phyloP scores from a whole-genome alignment of 2,329 filamentous ascomycete species.

The Chaetomiaceae sp. region DNA sequence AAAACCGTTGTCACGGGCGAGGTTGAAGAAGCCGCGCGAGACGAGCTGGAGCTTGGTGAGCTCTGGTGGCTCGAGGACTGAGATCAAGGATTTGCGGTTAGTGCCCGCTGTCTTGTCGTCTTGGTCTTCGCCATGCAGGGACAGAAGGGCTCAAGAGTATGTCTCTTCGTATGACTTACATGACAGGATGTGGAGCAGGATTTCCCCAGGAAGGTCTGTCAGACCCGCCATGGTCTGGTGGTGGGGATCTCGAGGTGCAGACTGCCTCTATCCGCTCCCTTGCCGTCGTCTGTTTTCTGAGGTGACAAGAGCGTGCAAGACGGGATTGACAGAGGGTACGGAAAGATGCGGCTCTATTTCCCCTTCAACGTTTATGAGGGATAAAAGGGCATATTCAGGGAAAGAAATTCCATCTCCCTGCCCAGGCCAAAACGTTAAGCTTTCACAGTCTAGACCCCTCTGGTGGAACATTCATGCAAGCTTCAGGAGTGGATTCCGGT shows the following conservation, averaged over 20 bases:
- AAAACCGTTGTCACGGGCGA: slow-evolving; percentile 69
- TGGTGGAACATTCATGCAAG: too few species aligned
- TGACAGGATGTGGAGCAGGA: slow-evolving; percentile 58
- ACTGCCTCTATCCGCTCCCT: background rate
- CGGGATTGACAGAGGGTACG: too few species aligned
- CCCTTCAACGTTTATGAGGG: too few species aligned
- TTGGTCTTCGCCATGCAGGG: too few species aligned
- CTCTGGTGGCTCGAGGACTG: slow-evolving; percentile 61
- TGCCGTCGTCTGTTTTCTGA: background rate
- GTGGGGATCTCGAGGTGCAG: background rate
- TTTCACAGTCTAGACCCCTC: background rate
- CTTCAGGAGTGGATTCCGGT: background rate
- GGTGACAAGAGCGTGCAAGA: too few species aligned
- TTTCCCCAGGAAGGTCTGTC: slow-evolving; percentile 59
- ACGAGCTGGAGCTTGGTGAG: slow-evolving; percentile 66
- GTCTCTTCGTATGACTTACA: slow-evolving; percentile 42
- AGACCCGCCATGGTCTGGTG: slow-evolving; percentile 29
- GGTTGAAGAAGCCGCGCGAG: slow-evolving; percentile 58
- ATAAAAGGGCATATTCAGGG: too few species aligned
- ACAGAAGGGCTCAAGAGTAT: too few species aligned
- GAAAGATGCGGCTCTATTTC: too few species aligned
- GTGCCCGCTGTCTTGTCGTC: too few species aligned
- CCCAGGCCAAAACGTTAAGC: too few species aligned
- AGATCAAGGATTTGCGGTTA: background rate
- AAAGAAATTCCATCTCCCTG: too few species aligned